Conservation (phyloP, 2,329 filamentous ascomycete genomes). For the Tolypocladium inflatum region DNA sequence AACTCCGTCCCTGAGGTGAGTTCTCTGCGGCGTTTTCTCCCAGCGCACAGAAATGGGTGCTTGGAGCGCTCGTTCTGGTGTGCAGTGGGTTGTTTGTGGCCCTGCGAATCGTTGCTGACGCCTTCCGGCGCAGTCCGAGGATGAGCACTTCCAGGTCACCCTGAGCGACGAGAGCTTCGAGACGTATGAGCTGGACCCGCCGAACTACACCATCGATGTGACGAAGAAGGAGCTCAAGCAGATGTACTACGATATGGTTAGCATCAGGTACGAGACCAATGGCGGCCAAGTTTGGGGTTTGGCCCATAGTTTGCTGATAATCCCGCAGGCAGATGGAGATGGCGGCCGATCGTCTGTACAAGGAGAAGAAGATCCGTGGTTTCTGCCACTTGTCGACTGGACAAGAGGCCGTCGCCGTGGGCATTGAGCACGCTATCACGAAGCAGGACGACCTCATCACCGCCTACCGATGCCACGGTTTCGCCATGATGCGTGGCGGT, state of each 20-base stretch:
- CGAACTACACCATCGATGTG: constrained; percentile 81
- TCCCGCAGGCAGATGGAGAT: constrained; percentile 89
- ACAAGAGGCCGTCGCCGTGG: constrained; percentile 93
- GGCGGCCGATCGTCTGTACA: constrained; percentile 97
- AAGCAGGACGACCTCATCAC: constrained; percentile 93
- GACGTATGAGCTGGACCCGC: constrained; percentile 97
- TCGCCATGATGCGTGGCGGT: constrained; percentile 91
- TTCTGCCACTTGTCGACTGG: constrained; percentile 99
- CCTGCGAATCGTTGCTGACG: constrained; percentile 7
- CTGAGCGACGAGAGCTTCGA: constrained; percentile 99
- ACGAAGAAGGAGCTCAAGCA: constrained; percentile 98
- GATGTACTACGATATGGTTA: constrained; percentile 99
- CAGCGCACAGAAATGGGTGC: background rate
- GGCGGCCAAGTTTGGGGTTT: background rate
- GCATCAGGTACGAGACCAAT: constrained; percentile 60
- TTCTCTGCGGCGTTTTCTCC: constrained; percentile 8
- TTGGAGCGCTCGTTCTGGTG: background rate
- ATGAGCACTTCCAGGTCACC: constrained; percentile 83
- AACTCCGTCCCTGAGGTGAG: constrained; percentile 51
- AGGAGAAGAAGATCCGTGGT: constrained; percentile 99
- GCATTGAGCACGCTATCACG: constrained; percentile 92
- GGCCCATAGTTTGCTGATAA: constrained; percentile 16
- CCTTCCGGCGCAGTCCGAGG: constrained; percentile 59
- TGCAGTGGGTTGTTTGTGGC: background rate
- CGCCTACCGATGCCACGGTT: constrained; percentile 98